Base-by-base conservation (phyloP, 768 basidiomycete species). In the Kwoniella sp. region DNA sequence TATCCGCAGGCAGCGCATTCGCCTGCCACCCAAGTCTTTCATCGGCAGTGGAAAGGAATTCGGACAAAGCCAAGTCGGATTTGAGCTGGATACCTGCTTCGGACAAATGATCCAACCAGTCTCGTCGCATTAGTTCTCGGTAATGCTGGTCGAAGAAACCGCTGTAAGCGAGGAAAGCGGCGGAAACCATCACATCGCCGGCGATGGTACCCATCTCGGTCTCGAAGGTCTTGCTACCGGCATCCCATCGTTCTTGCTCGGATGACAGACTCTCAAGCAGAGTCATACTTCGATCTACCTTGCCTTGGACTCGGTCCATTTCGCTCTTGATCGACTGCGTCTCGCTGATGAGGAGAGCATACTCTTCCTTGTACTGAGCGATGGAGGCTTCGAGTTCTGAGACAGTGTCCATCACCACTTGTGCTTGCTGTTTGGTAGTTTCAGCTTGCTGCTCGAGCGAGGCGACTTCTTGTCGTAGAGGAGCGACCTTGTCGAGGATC, bases 91-190 rank as follows among this genome's bases (percentile, higher is more conserved):
- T 86, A 73, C 86, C 90, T 51, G 95, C 93, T 68, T 93, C 93
- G 2, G 87, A 79, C 34, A 99, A 86, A 79, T 98, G 96, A 65
- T 84, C 86, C 22, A 88, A 87, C 96, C 95, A 99, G 37, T 73
- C 73, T 11, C 58, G 58, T 4, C 69, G 61, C 71, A 76, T 77
- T 71, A 92, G 89, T 80, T 97, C 93, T 66, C 96, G 91, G 82
- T 97, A 95, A 76, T 92, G 89, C 80, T 99, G 96, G 79, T 99
- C 96, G 79, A 98, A 99, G 87, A 93, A 98, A 58, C 96, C 96
- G 23, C 90, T 89, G 73, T 99, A 99, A 0, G 96, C 94, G 65
- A 98, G 82, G 87, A 97, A 98, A 0, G 92, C 96, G 1, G 95
- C 90, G 47, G 95, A 96, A 37, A 98, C 85, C 30, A 99, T 82